Percentiles rank a stretch among this genome's conserved stretches.
Conservation (phyloP, 1,284 basidiomycete genomes). For the Phellopilus nigrolimitatus region DNA sequence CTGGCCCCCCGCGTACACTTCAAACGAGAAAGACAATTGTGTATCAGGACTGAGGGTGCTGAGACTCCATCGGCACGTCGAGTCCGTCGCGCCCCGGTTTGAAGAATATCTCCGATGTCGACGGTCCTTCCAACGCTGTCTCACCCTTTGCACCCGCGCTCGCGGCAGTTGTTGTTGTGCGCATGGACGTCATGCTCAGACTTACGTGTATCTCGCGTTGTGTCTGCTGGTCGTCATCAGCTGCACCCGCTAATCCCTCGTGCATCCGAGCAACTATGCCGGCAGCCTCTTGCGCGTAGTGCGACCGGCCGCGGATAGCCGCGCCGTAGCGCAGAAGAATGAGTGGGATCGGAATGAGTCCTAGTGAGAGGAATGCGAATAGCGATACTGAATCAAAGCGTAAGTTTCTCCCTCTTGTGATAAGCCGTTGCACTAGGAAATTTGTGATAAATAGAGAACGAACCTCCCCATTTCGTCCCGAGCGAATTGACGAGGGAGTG, state of each 20-base stretch:
- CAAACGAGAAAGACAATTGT: too few relatives aligned
- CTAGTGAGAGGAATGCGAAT: slow-evolving; percentile 27
- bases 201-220: neutral
- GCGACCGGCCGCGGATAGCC: slow-evolving; percentile 25
- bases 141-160: too few relatives aligned
- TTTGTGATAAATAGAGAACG: neutral
- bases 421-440: neutral
- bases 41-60: too few relatives aligned
- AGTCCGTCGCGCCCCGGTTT: too few relatives aligned
- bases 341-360: slow-evolving; percentile 26
- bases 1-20: too few relatives aligned
- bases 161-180: neutral
- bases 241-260: neutral
- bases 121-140: too few relatives aligned
- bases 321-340: slow-evolving; percentile 27
- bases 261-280: slow-evolving; percentile 10
- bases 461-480: slow-evolving; percentile 28
- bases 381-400: slow-evolving; percentile 23
- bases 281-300: slow-evolving; percentile 24
- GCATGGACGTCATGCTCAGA: neutral
- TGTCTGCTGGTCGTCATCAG: neutral
- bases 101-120: too few relatives aligned
- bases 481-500: slow-evolving; percentile 23
- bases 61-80: too few relatives aligned
- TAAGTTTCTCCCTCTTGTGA: neutral